Evolutionary conservation across 1,284 basidiomycete genomes (phyloP), one percentile per base, ranked within the genome.

Genomic region (Moesziomyces globuligerus): DNA sequence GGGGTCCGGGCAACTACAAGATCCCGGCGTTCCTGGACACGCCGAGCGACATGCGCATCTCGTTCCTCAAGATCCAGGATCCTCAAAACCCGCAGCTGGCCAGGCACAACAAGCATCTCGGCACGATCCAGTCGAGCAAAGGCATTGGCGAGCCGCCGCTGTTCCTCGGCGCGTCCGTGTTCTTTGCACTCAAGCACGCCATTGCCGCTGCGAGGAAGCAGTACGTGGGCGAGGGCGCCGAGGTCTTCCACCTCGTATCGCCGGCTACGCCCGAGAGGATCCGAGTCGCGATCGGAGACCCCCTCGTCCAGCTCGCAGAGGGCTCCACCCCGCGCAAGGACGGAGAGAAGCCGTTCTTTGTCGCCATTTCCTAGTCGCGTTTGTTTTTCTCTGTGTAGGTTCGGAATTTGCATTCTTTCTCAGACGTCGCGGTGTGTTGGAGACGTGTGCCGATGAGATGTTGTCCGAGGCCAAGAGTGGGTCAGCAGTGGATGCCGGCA

Each of bases 261-360:
- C 83, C 83, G 13, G 75, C 83, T 15, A 84, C 83, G 15, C 60
- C 76, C 7, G 83, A 84, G 52, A 48, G 83, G 45, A 77, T 84
- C 44, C 54, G 83, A 13, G 55, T 76, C 13, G 82, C 81, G 2
- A 76, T 75, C 18, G 75, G 70, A 1, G 83, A 84, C 43, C 52
- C 52, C 9, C 41, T 83, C 9, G 65, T 76, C 10, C 24, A 56
- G 60, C 43, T 58, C 44, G 76, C 74, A 2, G 32, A 52, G 53
- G 78, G 68, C 38, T 67, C 71, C n/a, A 74, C 69, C 26, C 76
- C 76, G 48, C 74, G 54, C n/a, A 65, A 38, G 37, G 49, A 72
- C 1, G 81, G 74, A 1, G 78, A 83, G 56, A 78, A 76, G 60
- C 40, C 64, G 20, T 83, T 79, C 57, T 83, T 83, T 25, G 80